Percentiles rank a stretch among this genome's conserved stretches.
phyloP scores from a whole-genome alignment of 768 basidiomycete genomes.

The Suillus paluster region DNA sequence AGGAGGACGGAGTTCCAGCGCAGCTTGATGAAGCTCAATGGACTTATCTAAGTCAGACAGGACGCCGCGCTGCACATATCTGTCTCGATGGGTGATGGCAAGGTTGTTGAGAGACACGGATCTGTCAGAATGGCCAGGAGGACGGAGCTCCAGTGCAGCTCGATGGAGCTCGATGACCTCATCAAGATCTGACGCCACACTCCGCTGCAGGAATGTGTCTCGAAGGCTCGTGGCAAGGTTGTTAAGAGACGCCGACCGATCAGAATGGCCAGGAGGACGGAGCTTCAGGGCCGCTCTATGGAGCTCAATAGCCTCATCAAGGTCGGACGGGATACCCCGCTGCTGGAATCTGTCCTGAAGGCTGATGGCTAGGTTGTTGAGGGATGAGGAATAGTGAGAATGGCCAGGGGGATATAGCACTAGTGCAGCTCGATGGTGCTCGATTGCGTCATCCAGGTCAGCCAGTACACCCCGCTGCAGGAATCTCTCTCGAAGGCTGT shows the following conservation, averaged over 20 bases:
- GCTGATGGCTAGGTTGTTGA: slow-evolving; percentile 10
- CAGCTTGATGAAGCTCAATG: no score
- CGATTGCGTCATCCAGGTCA: slow-evolving; percentile 34
- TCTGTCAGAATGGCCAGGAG: no score
- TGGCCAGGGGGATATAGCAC: slow-evolving; percentile 17
- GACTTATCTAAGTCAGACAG: no score
- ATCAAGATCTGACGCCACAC: no score
- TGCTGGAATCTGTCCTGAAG: slow-evolving; percentile 13
- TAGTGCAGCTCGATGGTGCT: slow-evolving; percentile 25
- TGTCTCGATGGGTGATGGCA: no score
- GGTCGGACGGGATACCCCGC: slow-evolving; percentile 9
- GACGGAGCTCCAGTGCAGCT: no score
- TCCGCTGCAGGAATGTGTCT: no score
- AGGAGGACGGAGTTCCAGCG: no score
- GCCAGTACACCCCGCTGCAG: slow-evolving; percentile 16
- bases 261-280: slow-evolving; percentile 1
- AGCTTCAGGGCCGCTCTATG: background rate
- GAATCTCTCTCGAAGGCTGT: slow-evolving; percentile 30
- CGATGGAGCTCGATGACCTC: no score
- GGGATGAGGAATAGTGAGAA: slow-evolving; percentile 7
- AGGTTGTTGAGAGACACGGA: no score
- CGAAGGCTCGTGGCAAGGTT: no score
- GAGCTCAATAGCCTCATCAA: slow-evolving; percentile 18
- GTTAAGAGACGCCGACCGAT: background rate
- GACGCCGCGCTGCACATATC: no score